Evolutionary conservation across 805 yeast species (phyloP), one percentile per base, ranked within the genome.

Genomic region (Yueomyces sp.): DNA sequence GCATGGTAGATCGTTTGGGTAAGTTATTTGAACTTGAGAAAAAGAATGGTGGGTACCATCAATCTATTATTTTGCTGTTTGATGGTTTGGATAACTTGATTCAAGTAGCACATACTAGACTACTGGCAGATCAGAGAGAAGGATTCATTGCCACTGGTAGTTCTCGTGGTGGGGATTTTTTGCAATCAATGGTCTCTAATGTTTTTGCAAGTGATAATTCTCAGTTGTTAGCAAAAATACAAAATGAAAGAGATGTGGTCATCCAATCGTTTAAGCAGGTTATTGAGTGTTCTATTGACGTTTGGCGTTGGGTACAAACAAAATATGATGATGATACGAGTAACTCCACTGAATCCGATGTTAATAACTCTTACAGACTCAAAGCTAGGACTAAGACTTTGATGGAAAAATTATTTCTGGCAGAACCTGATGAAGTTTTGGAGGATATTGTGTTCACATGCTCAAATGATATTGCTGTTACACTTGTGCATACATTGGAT

Each of bases 351-450:
- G 37, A 34, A 7, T 9, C n/a, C 26, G 37, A 38, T 63, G 47
- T 66, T 43, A 72, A 70, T 56, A 68, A 70, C 59, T 68, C 81
- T 40, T 55, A 78, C 48, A 73, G 79, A 53, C 65, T 85, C 55
- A 85, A 83, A 53, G 81, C 79, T 52, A 74, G 79, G 51, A 69
- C 90, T 0, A 76, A 83, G 41, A 75, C 71, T 48, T 56, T 86
- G 9, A 54, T 87, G 45, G 92, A 81, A 50, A 66, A 73, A 12
- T 60, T 83, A 40, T 80, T 79, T 60, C 67, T 68, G 2, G 53
- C 83, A 19, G 95, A 87, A 52, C 79, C 90, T 19, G 64, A 76
- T 41, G 90, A 85, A 53, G 77, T 80, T 0, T 61, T 86, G 45
- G 94, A 84, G 52, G 70, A 79, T 5, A 59, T 88, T 46, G 69